Evolutionary conservation across 2,329 filamentous ascomycete species (phyloP).

Genomic region (Trichoderma endophyticum): DNA sequence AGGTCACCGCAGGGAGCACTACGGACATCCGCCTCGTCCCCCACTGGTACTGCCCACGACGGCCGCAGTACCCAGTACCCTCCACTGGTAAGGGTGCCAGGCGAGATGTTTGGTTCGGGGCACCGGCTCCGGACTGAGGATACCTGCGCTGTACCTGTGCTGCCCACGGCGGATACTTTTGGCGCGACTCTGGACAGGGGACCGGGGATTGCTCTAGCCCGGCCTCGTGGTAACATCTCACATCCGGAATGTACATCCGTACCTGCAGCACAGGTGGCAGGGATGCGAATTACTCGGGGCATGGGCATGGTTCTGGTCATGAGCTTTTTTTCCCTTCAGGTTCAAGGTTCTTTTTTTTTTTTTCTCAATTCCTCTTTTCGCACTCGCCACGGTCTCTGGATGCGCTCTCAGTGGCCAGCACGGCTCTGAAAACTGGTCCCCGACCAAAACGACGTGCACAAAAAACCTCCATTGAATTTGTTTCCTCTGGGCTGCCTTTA

Average conservation of each 20-base stretch:
- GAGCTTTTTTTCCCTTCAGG: background rate
- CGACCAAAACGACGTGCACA: background rate
- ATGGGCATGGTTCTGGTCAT: background rate
- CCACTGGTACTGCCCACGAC: background rate
- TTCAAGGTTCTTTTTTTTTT: background rate
- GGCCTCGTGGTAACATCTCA: background rate
- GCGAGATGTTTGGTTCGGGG: background rate
- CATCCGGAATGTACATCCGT: constrained; percentile 13
- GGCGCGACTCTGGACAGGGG: background rate
- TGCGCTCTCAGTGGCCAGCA: background rate
- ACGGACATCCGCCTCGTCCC: background rate
- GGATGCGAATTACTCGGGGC: constrained; percentile 6
- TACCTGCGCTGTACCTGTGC: background rate
- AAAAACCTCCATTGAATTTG: too few relatives aligned
- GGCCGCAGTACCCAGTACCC: background rate
- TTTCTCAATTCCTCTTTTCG: background rate
- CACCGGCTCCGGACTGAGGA: background rate
- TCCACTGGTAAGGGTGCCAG: background rate
- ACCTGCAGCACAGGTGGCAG: constrained; percentile 9
- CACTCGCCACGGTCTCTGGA: background rate
- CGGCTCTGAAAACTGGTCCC: background rate
- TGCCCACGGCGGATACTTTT: background rate
- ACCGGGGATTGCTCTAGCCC: background rate
- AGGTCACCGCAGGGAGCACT: background rate
- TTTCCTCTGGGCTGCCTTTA: background rate